phyloP scores from a whole-genome alignment of 1,284 basidiomycete species.

The Lentinula novae-zelandiae region DNA sequence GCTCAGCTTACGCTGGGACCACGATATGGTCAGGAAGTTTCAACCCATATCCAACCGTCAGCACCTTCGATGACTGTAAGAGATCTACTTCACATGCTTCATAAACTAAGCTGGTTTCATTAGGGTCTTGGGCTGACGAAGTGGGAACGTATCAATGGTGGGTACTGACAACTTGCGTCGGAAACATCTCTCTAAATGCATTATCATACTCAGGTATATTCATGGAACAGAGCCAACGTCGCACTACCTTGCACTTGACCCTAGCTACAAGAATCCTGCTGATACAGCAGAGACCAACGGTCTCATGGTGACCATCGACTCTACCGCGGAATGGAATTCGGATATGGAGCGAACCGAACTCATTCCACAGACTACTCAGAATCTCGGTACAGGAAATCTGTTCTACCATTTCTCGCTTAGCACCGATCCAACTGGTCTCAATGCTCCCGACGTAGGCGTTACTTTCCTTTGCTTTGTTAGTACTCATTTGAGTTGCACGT shows the following conservation, averaged over 20 bases:
- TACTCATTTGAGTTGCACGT: not conserved
- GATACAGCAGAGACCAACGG: slow-evolving; percentile 49
- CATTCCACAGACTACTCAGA: slow-evolving; percentile 56
- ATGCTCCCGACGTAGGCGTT: slow-evolving; percentile 46
- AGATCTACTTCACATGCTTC: not conserved
- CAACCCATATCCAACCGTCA: slow-evolving; percentile 41
- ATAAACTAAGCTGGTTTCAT: not conserved
- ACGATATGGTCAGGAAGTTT: slow-evolving; percentile 54
- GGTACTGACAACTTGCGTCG: not conserved
- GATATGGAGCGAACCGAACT: slow-evolving; percentile 45
- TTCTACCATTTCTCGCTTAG: slow-evolving; percentile 65
- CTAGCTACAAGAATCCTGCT: slow-evolving; percentile 61
- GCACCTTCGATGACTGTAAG: slow-evolving; percentile 54
- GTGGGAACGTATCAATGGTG: slow-evolving; percentile 59
- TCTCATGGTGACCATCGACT: slow-evolving; percentile 53
- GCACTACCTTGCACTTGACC: slow-evolving; percentile 48
- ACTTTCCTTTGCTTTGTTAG: not conserved
- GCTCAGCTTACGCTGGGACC: slow-evolving; percentile 41
- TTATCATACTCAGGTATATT: slow-evolving; percentile 43
- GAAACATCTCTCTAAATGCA: not conserved
- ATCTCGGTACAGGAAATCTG: slow-evolving; percentile 55
- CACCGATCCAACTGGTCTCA: slow-evolving; percentile 34
- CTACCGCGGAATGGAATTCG: slow-evolving; percentile 50
- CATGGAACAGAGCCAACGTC: slow-evolving; percentile 52
- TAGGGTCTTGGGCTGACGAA: slow-evolving; percentile 58